phyloP scores from a whole-genome alignment of 2,329 filamentous ascomycete genomes.

The Chrysoporthe austroafricana region DNA sequence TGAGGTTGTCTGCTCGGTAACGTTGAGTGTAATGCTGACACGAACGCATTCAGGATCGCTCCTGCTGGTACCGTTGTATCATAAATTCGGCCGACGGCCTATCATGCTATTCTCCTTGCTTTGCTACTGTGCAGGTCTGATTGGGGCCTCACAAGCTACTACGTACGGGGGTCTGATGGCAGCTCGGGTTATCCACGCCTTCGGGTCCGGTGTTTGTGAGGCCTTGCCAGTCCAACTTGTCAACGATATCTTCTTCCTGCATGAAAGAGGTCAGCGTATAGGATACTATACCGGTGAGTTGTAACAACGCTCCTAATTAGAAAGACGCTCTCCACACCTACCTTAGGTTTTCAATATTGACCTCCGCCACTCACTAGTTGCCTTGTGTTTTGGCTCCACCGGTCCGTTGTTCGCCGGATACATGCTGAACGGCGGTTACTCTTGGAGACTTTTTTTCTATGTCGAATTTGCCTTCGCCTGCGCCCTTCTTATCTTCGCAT shows the following conservation, averaged over 20 bases:
- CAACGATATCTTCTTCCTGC: slow-evolving; percentile 51
- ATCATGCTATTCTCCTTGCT: slow-evolving; percentile 46
- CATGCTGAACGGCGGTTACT: slow-evolving; percentile 61
- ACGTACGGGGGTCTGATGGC: slow-evolving; percentile 44
- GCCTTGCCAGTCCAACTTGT: slow-evolving; percentile 51
- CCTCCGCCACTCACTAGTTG: slow-evolving; percentile 40
- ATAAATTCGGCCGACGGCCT: slow-evolving; percentile 50
- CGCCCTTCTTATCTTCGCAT: slow-evolving; percentile 37
- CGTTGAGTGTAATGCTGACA: not conserved
- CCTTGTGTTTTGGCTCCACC: slow-evolving; percentile 58
- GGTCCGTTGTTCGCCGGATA: slow-evolving; percentile 63
- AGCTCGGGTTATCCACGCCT: slow-evolving; percentile 43
- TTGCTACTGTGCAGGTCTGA: slow-evolving; percentile 46
- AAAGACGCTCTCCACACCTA: not conserved
- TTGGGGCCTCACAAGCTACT: slow-evolving; percentile 42
- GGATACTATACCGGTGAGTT: slow-evolving; percentile 60
- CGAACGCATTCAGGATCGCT: slow-evolving; percentile 44
- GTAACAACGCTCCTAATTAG: not conserved
- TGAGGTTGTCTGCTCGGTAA: slow-evolving; percentile 26
- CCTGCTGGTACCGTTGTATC: slow-evolving; percentile 60
- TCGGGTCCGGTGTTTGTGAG: slow-evolving; percentile 49
- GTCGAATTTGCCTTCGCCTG: slow-evolving; percentile 57
- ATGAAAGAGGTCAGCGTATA: slow-evolving; percentile 55
- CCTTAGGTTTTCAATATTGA: slow-evolving; percentile 12
- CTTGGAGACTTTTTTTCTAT: slow-evolving; percentile 65